These are phyloP conservation scores for Dendrobium huoshanense DNA, from an alignment of 106 monocot species.

Conservation along the genomic window DNA sequence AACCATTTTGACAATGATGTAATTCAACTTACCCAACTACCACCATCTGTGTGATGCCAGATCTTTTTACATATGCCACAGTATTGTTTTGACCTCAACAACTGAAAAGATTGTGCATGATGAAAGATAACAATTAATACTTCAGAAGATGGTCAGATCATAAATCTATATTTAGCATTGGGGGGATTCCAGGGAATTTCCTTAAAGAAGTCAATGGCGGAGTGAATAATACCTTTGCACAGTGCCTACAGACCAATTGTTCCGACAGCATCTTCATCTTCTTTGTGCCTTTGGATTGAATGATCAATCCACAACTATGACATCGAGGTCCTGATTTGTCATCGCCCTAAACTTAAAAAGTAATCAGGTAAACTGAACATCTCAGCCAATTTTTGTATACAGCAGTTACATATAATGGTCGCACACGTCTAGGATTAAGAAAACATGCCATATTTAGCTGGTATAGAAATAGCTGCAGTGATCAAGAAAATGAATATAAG, in stretches of 20 bases:
- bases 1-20: neutral
- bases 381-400: neutral
- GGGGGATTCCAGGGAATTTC: neutral
- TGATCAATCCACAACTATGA: slow-evolving; percentile 59
- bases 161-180: neutral
- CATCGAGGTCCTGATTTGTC: slow-evolving; percentile 38
- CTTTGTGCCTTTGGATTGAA: slow-evolving; percentile 56
- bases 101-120: slow-evolving; percentile 31
- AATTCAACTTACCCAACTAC: slow-evolving; percentile 65
- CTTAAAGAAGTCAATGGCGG: neutral
- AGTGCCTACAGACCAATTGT: slow-evolving; percentile 64
- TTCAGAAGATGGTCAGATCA: neutral
- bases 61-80: slow-evolving; percentile 98
- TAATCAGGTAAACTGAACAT: slow-evolving; percentile 3
- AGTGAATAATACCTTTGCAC: slow-evolving; percentile 53
- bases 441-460: neutral
- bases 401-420: neutral
- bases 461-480: neutral
- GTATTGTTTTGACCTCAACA: slow-evolving; percentile 75
- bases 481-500: neutral
- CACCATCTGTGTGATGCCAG: slow-evolving; percentile 82
- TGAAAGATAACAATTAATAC: neutral
- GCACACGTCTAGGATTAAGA: neutral
- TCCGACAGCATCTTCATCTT: slow-evolving; percentile 47
- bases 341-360: slow-evolving; percentile 19